Conservation (phyloP, 306 rosid genomes). For the Trifolium repens region DNA sequence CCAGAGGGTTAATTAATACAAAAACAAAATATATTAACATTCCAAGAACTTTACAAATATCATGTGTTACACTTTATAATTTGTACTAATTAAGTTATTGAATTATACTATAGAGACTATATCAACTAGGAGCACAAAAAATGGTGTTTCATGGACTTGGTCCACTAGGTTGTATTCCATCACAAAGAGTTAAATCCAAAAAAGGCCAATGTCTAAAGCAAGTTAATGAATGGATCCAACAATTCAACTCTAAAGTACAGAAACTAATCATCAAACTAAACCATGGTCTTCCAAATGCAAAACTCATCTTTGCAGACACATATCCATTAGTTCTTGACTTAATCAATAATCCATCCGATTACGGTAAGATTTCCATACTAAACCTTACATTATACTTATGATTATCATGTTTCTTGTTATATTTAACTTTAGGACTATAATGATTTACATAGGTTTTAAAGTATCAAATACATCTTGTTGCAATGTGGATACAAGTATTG, state of each 20-base stretch:
- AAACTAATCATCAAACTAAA: slow-evolving; percentile 57
- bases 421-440: too few relatives aligned
- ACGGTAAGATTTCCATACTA: slow-evolving; percentile 48
- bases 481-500: slow-evolving; percentile 72
- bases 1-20: too few relatives aligned
- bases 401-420: too few relatives aligned
- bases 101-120: slow-evolving; percentile 49
- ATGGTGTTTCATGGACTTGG: slow-evolving; percentile 72
- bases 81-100: neutral
- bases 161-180: slow-evolving; percentile 94
- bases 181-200: slow-evolving; percentile 82
- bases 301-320: slow-evolving; percentile 62
- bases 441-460: slow-evolving; percentile 59
- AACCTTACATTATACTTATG: neutral
- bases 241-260: slow-evolving; percentile 55
- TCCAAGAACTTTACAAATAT: neutral
- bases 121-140: slow-evolving; percentile 71
- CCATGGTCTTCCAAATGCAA: slow-evolving; percentile 59
- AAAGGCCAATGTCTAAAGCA: slow-evolving; percentile 64
- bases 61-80: neutral
- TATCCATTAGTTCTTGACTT: slow-evolving; percentile 65
- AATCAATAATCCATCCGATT: slow-evolving; percentile 56
- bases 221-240: slow-evolving; percentile 59
- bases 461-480: slow-evolving; percentile 85
- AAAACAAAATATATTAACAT: too few relatives aligned